Conservation (phyloP, 768 basidiomycete species). For the Gymnopilus junonius region DNA sequence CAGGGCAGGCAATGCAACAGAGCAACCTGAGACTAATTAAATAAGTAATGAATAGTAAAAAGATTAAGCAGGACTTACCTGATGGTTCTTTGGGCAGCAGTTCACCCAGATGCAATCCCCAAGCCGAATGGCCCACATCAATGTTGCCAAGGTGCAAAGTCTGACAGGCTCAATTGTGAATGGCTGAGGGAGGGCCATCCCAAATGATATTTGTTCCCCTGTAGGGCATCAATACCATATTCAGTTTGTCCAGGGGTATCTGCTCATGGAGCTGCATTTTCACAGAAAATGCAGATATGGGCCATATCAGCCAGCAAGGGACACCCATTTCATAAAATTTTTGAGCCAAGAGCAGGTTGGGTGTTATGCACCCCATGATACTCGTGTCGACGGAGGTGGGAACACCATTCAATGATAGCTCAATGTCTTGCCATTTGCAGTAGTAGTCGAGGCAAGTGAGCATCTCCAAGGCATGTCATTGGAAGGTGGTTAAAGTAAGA, state of each 20-base stretch:
- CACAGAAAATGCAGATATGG: background rate
- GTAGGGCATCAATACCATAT: background rate
- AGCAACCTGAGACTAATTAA: background rate
- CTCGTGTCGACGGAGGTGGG: background rate
- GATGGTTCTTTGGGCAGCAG: background rate
- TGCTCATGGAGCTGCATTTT: background rate
- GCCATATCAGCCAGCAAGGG: background rate
- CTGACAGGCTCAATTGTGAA: slow-evolving; percentile 8
- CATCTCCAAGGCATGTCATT: background rate
- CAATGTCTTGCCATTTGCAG: background rate
- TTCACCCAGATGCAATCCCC: background rate
- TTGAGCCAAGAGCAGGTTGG: no score
- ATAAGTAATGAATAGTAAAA: background rate
- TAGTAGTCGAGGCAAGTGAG: background rate
- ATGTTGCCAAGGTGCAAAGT: background rate
- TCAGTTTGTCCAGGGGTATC: background rate
- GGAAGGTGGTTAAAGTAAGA: background rate
- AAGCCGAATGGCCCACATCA: background rate
- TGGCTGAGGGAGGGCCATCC: background rate
- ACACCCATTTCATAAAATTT: no score
- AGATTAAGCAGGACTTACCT: background rate
- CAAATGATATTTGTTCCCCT: background rate
- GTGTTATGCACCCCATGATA: background rate
- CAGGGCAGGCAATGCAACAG: no score
- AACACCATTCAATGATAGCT: background rate